Base-by-base conservation (phyloP, 139 green algal genomes). In the Picochlorum sp. region DNA sequence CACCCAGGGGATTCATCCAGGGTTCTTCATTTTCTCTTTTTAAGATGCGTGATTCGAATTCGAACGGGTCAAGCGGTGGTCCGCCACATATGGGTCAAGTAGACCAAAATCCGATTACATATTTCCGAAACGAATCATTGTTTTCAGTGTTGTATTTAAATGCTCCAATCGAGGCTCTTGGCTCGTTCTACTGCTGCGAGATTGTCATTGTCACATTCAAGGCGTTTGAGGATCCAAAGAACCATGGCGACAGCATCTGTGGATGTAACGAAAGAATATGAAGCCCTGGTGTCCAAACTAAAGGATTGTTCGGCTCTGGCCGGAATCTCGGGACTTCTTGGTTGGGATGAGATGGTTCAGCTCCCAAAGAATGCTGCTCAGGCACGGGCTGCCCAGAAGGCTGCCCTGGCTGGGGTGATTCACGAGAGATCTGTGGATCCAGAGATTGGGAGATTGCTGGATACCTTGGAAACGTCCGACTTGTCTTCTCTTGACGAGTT, bases 381-480 rank as follows among this genome's bases (percentile, higher is more conserved):
- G 6, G 66, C 61, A 21, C 68, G 88, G 1, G 85, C 73, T 13
- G 47, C 72, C 3, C 85, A 94, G 73, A 92, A 92, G 77, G 54
- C 83, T 8, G 81, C 79, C 4, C 74, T 96, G 46, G 84, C 90
- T 13, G 85, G 87, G 21, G 76, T 95, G 16, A 30, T 92, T 50
- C 83, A 95, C 52, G 84, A 90, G 64, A 89, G 88, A 73, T 45
- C 58, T 15, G 80, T 78, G 1, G 73, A 83, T 49, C 34, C 54
- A 1, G 62, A 83, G 57, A 50, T 93, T 4, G 86, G 86, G 0
- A 30, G 66, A 16, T 57, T 88, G 56, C 68, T 91, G 49, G 47
- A 64, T 7, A 38, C 28, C 20, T 73, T 91, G 65, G 41, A 74
- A 50, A 45, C 4, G 1, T 64, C 57, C 3, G 69, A 60, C 49